Evolutionary conservation across 176 grass and related monocot genomes (phyloP).

Genomic region (Thinopyrum elongatum): DNA sequence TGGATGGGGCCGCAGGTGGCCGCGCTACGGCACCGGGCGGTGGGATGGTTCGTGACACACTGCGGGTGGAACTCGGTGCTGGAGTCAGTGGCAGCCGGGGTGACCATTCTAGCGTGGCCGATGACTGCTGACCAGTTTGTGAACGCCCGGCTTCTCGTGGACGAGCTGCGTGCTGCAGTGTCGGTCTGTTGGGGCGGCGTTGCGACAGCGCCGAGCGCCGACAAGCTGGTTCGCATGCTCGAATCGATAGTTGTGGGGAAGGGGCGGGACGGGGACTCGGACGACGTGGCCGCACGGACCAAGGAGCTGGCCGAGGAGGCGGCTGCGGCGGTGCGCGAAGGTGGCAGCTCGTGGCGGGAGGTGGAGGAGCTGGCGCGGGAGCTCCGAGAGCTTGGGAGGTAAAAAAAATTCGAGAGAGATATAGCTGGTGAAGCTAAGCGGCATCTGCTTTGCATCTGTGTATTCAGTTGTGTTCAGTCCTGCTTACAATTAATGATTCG

Average conservation of each 20-base stretch:
- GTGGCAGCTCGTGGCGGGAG: constrained; percentile 50
- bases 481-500: no score
- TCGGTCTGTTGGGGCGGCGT: constrained; percentile 39
- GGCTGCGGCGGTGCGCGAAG: constrained; percentile 6
- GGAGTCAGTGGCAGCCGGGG: constrained; percentile 44
- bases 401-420: no score
- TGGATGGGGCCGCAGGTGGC: constrained; percentile 79
- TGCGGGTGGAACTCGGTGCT: constrained; percentile 44
- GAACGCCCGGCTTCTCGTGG: constrained; percentile 56
- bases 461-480: no score
- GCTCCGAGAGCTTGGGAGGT: neutral
- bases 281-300: neutral
- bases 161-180: constrained; percentile 35
- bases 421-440: no score
- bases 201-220: neutral
- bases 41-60: constrained; percentile 43
- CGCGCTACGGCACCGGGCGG: constrained; percentile 47
- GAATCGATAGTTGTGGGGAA: neutral
- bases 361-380: constrained; percentile 1
- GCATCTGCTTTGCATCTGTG: no score
- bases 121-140: constrained; percentile 60
- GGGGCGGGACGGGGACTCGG: neutral
- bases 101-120: constrained; percentile 66
- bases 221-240: constrained; percentile 29
- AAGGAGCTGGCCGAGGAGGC: constrained; percentile 31